Evolutionary conservation across 805 yeast genomes (phyloP).

Genomic region (Torulaspora gathmanii): DNA sequence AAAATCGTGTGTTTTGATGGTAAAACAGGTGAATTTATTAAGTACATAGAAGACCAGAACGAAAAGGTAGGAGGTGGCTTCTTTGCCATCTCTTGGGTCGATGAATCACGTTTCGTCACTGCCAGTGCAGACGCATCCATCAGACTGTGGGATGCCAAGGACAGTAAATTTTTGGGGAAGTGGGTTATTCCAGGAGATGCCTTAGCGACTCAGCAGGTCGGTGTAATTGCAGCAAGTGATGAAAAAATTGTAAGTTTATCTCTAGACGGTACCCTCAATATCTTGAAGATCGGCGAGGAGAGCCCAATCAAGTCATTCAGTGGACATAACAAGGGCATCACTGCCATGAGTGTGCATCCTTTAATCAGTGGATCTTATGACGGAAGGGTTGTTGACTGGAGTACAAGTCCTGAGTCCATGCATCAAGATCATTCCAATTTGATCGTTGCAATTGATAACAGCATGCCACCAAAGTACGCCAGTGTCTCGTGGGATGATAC

Average conservation of each 20-base stretch:
- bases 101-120: slow-evolving; percentile 56
- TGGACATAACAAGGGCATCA: slow-evolving; percentile 83
- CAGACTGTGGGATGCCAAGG: slow-evolving; percentile 55
- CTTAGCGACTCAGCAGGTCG: slow-evolving; percentile 69
- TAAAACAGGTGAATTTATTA: slow-evolving; percentile 68
- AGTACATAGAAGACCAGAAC: slow-evolving; percentile 40
- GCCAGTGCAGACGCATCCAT: slow-evolving; percentile 78
- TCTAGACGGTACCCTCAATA: slow-evolving; percentile 64
- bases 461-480: slow-evolving; percentile 35
- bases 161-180: slow-evolving; percentile 41
- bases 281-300: slow-evolving; percentile 43
- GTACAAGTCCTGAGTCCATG: slow-evolving; percentile 33
- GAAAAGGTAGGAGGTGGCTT: slow-evolving; percentile 70
- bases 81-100: slow-evolving; percentile 69
- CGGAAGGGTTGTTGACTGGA: slow-evolving; percentile 69
- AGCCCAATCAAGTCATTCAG: slow-evolving; percentile 38
- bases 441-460: slow-evolving; percentile 48
- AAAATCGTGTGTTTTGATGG: slow-evolving; percentile 78
- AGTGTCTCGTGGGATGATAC: slow-evolving; percentile 91
- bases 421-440: slow-evolving; percentile 56
- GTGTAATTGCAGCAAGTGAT: slow-evolving; percentile 59
- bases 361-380: slow-evolving; percentile 71
- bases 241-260: slow-evolving; percentile 61
- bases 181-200: slow-evolving; percentile 46
- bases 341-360: slow-evolving; percentile 45